Percentiles rank a stretch among this genome's conserved stretches.
Conservation (phyloP, 257 asterid genomes). For the Striga asiatica region DNA sequence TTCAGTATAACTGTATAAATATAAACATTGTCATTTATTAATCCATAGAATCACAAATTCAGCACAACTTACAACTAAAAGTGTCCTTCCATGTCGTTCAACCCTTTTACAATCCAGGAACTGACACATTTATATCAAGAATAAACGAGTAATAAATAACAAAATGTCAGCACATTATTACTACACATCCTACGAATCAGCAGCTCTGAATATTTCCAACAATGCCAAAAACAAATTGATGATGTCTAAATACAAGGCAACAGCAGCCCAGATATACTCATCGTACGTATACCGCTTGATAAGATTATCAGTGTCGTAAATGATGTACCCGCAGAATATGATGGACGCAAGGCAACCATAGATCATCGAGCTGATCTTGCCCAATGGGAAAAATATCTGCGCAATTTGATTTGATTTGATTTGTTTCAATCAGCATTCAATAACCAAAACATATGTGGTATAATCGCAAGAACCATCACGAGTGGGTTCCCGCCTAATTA, state of each 20-base stretch:
- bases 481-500: not conserved
- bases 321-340: constrained; percentile 45
- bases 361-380: constrained; percentile 30
- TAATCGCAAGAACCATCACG: not conserved
- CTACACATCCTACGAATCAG: not conserved
- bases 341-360: constrained; percentile 39
- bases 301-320: constrained; percentile 52
- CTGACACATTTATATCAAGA: not conserved
- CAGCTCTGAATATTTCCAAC: constrained; percentile 33
- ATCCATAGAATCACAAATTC: too few relatives aligned
- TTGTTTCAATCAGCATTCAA: not conserved
- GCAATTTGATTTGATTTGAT: constrained; percentile 4
- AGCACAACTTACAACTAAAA: too few relatives aligned
- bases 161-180: not conserved
- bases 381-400: constrained; percentile 53
- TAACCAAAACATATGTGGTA: not conserved
- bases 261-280: constrained; percentile 49
- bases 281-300: constrained; percentile 45
- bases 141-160: not conserved
- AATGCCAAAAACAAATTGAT: constrained; percentile 39
- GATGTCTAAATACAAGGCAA: constrained; percentile 39
- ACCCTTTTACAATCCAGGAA: too few relatives aligned
- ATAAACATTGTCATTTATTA: too few relatives aligned
- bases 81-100: too few relatives aligned
- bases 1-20: too few relatives aligned